Evolutionary conservation across 2,329 filamentous ascomycete species (phyloP), one percentile per base, ranked within the genome.

Genomic region (Helminthosporium solani): DNA sequence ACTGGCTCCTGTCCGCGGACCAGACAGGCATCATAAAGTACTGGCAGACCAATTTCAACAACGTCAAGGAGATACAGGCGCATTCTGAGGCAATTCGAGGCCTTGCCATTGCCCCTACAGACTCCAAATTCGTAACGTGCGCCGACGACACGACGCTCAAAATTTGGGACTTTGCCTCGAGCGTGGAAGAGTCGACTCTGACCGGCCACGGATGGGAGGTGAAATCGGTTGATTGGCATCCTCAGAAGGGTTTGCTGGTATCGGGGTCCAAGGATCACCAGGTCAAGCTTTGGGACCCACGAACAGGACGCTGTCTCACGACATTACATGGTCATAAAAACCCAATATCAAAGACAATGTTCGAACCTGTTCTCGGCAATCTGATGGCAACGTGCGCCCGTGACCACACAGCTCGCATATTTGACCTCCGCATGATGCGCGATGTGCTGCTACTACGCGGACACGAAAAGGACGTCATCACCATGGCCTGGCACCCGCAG

Each of bases 41-140:
- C 74, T 97, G 92, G 89, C 90, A 96, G 70, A 90, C 92, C 25
- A 99, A 97, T 70, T 96, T 99, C 75, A 97, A 99, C 78, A 96
- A 97, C 63, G 90, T 97, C 49, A 90, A 97, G 70, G 91, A 89
- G 42, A 89, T 99, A 43, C 85, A 91, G 65, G 94, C 90, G 6
- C 94, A 97, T 66, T 83, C 83, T 39, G 90, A 96, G 65, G 87
- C 92, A 4, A 88, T 99, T 50, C 80, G 94, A 60, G 94, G 96
- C 62, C 77, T 99, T 31, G 87, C 92, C 7, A 97, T 97, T 70
- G 89, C 90, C 49, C 94, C 94, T 1, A 96, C 87, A 52, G 94
- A 99, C 71, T 81, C 87, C 50, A 97, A 97, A 67, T 99, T 99
- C 59, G 88, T 96, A 54, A 97, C 92, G 1, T 92, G 92, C 19